These are phyloP conservation scores for Sphagnum tenellum DNA, from an alignment of 225 moss, liverwort and hornwort species.

Conservation along the genomic window DNA sequence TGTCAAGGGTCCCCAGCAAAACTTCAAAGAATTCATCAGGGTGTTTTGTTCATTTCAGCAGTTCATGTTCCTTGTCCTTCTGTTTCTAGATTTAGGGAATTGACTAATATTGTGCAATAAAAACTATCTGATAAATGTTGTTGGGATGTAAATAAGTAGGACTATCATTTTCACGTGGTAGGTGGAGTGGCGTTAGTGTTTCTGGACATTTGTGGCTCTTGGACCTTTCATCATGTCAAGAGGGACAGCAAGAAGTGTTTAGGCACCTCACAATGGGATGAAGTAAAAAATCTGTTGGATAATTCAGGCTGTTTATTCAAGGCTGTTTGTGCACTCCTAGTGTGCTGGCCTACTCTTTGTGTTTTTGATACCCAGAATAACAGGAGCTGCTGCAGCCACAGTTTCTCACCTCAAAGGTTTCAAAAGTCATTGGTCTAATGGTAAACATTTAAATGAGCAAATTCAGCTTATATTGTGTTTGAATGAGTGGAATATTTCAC, in stretches of 20 bases:
- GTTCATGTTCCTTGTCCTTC: no score
- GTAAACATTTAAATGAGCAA: conserved; percentile 69
- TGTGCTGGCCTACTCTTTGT: conserved; percentile 89
- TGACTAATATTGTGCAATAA: no score
- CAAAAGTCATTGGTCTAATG: conserved; percentile 85
- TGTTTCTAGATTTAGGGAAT: no score
- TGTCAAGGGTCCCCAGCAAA: no score
- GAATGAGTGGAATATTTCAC: conserved; percentile 41
- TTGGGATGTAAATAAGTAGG: conserved; percentile 19
- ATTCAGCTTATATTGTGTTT: conserved; percentile 53
- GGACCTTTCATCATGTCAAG: conserved; percentile 64
- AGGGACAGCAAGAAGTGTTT: conserved; percentile 43
- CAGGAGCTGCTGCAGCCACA: conserved; percentile 35
- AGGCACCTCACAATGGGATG: conserved; percentile 66
- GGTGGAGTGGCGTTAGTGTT: conserved; percentile 85
- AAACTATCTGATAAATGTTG: no score
- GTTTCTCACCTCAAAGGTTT: conserved; percentile 70
- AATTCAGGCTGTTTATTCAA: conserved; percentile 50
- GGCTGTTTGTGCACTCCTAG: conserved; percentile 44
- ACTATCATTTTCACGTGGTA: conserved; percentile 81
- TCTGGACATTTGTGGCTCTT: conserved; percentile 82
- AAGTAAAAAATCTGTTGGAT: conserved; percentile 34
- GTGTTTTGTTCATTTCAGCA: no score
- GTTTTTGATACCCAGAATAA: conserved; percentile 63
- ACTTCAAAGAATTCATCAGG: no score